Percentiles rank a stretch among this genome's conserved stretches.
Evolutionary conservation across 2,329 filamentous ascomycete genomes (phyloP).

Genomic region (Botrytis squamosa): DNA sequence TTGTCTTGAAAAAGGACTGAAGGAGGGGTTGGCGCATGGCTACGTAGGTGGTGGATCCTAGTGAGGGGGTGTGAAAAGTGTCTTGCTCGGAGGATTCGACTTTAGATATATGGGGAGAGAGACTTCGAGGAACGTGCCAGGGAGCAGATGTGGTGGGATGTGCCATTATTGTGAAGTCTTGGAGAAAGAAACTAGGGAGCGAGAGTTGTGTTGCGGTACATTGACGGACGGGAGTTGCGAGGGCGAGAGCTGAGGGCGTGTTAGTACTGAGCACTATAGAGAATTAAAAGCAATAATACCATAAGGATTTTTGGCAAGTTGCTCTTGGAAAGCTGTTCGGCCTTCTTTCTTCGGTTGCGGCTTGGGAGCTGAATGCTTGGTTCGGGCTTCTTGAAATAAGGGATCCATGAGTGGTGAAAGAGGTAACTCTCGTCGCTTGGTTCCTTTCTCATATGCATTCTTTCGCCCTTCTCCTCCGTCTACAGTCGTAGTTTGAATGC

Average conservation of each 20-base stretch:
- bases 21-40: slow-evolving; percentile 19
- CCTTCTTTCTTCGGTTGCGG: slow-evolving; percentile 43
- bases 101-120: slow-evolving; percentile 24
- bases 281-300: slow-evolving; percentile 35
- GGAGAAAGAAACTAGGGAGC: slow-evolving; percentile 62
- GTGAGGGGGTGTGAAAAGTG: background rate
- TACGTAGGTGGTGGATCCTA: slow-evolving; percentile 23
- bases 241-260: slow-evolving; percentile 47
- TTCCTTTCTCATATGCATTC: background rate
- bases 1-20: background rate
- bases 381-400: slow-evolving; percentile 40
- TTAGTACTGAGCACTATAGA: background rate
- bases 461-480: background rate
- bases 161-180: slow-evolving; percentile 56
- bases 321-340: slow-evolving; percentile 50
- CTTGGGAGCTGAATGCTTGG: slow-evolving; percentile 34
- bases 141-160: slow-evolving; percentile 53
- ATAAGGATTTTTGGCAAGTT: slow-evolving; percentile 61
- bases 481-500: background rate
- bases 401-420: slow-evolving; percentile 50
- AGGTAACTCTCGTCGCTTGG: slow-evolving; percentile 40
- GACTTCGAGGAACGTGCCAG: slow-evolving; percentile 56
- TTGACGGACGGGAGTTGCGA: slow-evolving; percentile 58
- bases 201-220: slow-evolving; percentile 50
- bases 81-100: background rate